Evolutionary conservation across 2,329 filamentous ascomycete genomes (phyloP), one percentile per base, ranked within the genome.

Genomic region (Penicillium occitanis): DNA sequence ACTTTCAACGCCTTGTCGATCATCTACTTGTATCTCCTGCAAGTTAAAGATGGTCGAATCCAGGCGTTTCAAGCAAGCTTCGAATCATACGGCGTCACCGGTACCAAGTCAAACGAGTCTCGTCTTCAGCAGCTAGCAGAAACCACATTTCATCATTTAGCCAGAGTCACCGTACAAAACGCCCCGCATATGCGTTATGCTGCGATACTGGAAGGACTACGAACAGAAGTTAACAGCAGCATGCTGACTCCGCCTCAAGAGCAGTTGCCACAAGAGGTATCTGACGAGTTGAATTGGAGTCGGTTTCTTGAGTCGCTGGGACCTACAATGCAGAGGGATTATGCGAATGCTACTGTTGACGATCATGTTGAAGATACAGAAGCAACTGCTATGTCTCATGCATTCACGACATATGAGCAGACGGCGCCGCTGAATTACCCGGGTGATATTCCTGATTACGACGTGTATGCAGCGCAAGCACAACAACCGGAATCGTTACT

Each of bases 161-260:
- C 42, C 8, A 44, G 42, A 19, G 42, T 44, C 42, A 59, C 69
- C 4, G 66, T 66, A 10, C 66, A 68, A 1, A 71, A 71, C 55
- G 67, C 70, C 19, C 70, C 70, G 0, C 68, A 69, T 1, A 71
- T 67, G 69, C 69, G 67, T 64, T 71, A 72, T 37, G 68, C 68
- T 10, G 64, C 67, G 14, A 69, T 72, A 5, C 22, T 72, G 5
- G 64, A 70, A 30, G 67, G 69, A 8, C 63, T 71, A 22, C 69
- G 70, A 22, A 64, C 67, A 14, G 70, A 71, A 33, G 46, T 71
- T 10, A 63, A 67, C 7, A 44, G 67, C 17, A 35, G 25, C 17
- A 30, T 28, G 48, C 19, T 17, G 2, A 51, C 25, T 19, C 42
- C 42, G 42, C 42, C n/a, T 19, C 42, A 44, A 19, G 7, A n/a